Evolutionary conservation across 495 filamentous ascomycete species (phyloP).

Genomic region (Aspergillus ellipticus): DNA sequence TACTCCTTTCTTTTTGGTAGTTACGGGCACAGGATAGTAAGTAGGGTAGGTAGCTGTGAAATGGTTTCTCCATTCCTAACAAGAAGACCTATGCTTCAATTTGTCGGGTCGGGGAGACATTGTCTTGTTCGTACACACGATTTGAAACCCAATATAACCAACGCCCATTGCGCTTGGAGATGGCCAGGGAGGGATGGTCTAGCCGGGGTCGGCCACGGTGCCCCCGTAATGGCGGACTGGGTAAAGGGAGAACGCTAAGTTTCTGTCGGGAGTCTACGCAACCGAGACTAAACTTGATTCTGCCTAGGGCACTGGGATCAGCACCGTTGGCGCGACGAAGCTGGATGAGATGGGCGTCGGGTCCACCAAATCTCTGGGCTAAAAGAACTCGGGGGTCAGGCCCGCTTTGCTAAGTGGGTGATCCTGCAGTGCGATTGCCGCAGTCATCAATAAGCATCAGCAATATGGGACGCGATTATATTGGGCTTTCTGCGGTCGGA

Average conservation of each 20-base stretch:
- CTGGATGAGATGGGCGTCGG: conserved; percentile 5
- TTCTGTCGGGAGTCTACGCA: not conserved
- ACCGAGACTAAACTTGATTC: not conserved
- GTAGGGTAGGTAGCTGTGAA: no score
- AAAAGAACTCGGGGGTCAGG: conserved; percentile 5
- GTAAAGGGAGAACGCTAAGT: not conserved
- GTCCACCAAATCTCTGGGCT: conserved; percentile 9
- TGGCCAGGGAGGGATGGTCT: not conserved
- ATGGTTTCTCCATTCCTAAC: no score
- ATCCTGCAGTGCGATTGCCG: conserved; percentile 3
- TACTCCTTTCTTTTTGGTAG: no score
- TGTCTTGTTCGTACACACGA: no score
- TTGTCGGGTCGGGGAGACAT: no score
- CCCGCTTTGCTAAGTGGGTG: not conserved
- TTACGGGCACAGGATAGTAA: no score
- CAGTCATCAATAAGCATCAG: not conserved
- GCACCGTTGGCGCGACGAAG: conserved; percentile 11
- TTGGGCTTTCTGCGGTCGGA: not conserved
- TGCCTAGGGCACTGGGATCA: conserved; percentile 7
- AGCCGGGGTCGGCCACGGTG: not conserved
- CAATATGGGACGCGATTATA: not conserved
- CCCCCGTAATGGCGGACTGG: not conserved
- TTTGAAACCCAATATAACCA: no score
- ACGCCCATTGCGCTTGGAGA: not conserved
- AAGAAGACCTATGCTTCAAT: no score